phyloP scores from a whole-genome alignment of 495 filamentous ascomycete species.

The Aspergillus egyptiacus region DNA sequence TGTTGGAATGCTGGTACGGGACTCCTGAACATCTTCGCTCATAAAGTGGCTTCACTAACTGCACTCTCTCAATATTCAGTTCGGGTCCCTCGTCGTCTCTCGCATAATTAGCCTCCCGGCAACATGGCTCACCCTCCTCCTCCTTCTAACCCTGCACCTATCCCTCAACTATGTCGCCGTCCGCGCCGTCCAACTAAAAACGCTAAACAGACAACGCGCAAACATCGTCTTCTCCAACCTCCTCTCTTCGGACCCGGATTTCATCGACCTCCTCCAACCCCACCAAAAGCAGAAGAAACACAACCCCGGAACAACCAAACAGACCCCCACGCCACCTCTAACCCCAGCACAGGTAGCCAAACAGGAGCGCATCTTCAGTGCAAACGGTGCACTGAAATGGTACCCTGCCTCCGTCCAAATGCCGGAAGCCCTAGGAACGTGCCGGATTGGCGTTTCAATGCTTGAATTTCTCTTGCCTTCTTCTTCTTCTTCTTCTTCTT shows the following conservation, averaged over 20 bases:
- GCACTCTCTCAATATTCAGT: constrained; percentile 33
- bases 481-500: background rate
- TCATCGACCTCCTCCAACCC: background rate
- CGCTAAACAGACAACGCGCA: constrained; percentile 82
- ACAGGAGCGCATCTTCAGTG: constrained; percentile 67
- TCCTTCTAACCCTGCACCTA: constrained; percentile 69
- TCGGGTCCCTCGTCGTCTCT: constrained; percentile 74
- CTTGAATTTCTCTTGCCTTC: constrained; percentile 21
- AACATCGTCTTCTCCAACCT: constrained; percentile 69
- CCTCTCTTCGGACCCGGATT: constrained; percentile 35
- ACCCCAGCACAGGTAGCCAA: constrained; percentile 57
- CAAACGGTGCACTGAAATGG: constrained; percentile 57
- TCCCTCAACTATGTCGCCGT: constrained; percentile 82
- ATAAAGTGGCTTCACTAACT: no score
- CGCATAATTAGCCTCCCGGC: constrained; percentile 60
- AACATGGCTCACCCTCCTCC: constrained; percentile 70
- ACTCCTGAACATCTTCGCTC: constrained; percentile 3
- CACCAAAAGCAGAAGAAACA: background rate
- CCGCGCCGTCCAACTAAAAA: constrained; percentile 72
- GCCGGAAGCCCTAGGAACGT: constrained; percentile 16
- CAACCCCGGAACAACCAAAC: background rate
- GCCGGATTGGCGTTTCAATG: constrained; percentile 34
- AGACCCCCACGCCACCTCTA: constrained; percentile 32
- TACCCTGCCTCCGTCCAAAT: background rate
- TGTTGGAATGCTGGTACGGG: constrained; percentile 78